These are phyloP conservation scores for Crataegus laevigata DNA, from an alignment of 306 rosid genomes.

Conservation along the genomic window DNA sequence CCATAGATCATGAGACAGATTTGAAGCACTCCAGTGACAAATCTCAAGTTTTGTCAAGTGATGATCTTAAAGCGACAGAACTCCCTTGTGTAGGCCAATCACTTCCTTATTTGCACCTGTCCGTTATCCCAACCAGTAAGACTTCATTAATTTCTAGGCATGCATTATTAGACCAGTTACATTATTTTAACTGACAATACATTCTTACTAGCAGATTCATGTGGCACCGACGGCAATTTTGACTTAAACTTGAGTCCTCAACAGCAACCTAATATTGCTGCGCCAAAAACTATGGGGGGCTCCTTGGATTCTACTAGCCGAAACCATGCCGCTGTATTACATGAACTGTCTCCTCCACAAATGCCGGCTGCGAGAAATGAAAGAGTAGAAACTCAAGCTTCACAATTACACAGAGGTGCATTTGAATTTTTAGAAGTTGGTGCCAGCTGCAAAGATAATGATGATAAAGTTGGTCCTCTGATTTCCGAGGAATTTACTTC, in stretches of 20 bases:
- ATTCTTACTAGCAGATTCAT: slow-evolving; percentile 25
- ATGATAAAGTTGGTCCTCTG: slow-evolving; percentile 6
- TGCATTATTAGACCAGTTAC: background rate
- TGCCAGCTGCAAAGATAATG: slow-evolving; percentile 12
- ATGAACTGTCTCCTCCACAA: slow-evolving; percentile 28
- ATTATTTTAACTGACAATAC: background rate
- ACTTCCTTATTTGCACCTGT: slow-evolving; percentile 26
- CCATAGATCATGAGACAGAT: slow-evolving; percentile 19
- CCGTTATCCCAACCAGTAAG: slow-evolving; percentile 35
- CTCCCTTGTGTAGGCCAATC: background rate
- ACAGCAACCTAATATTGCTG: slow-evolving; percentile 24
- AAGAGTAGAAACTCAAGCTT: slow-evolving; percentile 9
- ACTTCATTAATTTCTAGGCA: background rate
- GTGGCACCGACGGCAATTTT: slow-evolving; percentile 23
- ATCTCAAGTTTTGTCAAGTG: slow-evolving; percentile 11
- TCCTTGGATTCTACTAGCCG: slow-evolving; percentile 35
- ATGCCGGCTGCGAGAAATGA: slow-evolving; percentile 10
- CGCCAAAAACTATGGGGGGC: slow-evolving; percentile 12
- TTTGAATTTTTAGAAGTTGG: slow-evolving; percentile 12
- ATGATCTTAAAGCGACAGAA: slow-evolving; percentile 15
- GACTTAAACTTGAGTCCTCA: slow-evolving; percentile 32
- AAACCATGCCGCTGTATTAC: slow-evolving; percentile 27
- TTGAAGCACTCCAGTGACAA: slow-evolving; percentile 34
- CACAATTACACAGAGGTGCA: slow-evolving; percentile 17
- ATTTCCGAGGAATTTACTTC: background rate